phyloP scores from a whole-genome alignment of 768 basidiomycete genomes.

The Suillus discolor region DNA sequence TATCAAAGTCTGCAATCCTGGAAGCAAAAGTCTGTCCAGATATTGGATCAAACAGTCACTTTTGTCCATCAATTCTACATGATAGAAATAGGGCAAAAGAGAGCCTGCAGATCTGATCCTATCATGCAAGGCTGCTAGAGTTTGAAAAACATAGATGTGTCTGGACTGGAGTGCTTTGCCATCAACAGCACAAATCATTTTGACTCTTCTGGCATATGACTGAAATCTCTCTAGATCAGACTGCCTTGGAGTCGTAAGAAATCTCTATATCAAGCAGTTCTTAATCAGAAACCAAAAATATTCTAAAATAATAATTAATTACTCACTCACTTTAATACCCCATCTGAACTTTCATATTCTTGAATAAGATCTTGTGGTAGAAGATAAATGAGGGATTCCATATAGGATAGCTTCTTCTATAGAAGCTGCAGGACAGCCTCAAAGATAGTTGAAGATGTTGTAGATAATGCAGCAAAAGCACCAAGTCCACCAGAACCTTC shows the following conservation, averaged over 20 bases:
- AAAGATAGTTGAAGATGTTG: too few relatives aligned
- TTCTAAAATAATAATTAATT: too few relatives aligned
- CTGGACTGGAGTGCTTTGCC: accelerated
- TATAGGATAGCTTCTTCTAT: too few relatives aligned
- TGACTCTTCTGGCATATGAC: background rate
- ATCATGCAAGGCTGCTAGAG: background rate
- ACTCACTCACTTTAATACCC: too few relatives aligned
- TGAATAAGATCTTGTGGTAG: too few relatives aligned
- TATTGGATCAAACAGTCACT: background rate
- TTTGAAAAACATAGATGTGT: background rate
- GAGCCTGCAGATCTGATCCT: background rate
- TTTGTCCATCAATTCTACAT: background rate
- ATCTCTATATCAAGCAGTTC: background rate
- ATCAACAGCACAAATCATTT: background rate
- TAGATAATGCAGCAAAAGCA: too few relatives aligned
- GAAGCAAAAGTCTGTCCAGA: background rate
- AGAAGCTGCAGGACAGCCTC: too few relatives aligned
- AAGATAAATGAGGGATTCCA: too few relatives aligned
- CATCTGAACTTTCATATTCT: too few relatives aligned
- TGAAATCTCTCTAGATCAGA: background rate
- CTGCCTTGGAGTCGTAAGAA: background rate
- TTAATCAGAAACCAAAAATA: too few relatives aligned
- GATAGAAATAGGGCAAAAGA: background rate
- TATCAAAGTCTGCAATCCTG: background rate
- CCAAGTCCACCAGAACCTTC: too few relatives aligned